Conservation (phyloP, 768 basidiomycete species). For the Phlegmacium glaucopus region DNA sequence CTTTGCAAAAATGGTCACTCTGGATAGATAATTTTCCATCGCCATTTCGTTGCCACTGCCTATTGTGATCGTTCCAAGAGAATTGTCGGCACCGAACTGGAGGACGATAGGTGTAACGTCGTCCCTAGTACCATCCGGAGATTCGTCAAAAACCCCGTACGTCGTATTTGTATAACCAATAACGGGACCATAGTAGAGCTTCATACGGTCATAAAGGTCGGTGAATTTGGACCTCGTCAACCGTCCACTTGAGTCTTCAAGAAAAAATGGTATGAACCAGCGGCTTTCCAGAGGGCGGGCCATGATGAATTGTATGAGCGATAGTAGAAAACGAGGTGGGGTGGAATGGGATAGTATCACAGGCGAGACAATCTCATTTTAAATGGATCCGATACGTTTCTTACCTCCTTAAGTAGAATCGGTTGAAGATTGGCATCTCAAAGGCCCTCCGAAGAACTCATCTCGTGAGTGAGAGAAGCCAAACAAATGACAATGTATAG, state of each 20-base stretch:
- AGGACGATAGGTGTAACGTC: slow-evolving; percentile 39
- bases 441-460: too few relatives aligned
- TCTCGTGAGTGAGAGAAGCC: too few relatives aligned
- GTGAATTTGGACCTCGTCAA: slow-evolving; percentile 54
- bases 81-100: slow-evolving; percentile 45
- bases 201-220: slow-evolving; percentile 62
- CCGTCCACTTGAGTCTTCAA: slow-evolving; percentile 59
- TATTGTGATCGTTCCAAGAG: slow-evolving; percentile 51
- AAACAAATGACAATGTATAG: too few relatives aligned
- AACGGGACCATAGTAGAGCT: slow-evolving; percentile 44
- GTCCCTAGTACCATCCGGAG: slow-evolving; percentile 21
- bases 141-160: slow-evolving; percentile 52
- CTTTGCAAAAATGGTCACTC: slow-evolving; percentile 39
- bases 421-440: too few relatives aligned
- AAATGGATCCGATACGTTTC: too few relatives aligned
- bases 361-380: too few relatives aligned
- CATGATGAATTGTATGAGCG: background rate
- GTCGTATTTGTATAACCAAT: too few relatives aligned
- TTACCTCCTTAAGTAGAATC: too few relatives aligned
- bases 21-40: slow-evolving; percentile 54
- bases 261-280: slow-evolving; percentile 61
- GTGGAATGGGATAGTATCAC: too few relatives aligned
- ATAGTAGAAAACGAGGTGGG: too few relatives aligned
- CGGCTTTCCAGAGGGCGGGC: too few relatives aligned
- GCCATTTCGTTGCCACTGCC: slow-evolving; percentile 29